Percentiles rank a stretch among this genome's conserved stretches.
Evolutionary conservation across 2,329 filamentous ascomycete genomes (phyloP).

Genomic region (Cordyceps militaris): DNA sequence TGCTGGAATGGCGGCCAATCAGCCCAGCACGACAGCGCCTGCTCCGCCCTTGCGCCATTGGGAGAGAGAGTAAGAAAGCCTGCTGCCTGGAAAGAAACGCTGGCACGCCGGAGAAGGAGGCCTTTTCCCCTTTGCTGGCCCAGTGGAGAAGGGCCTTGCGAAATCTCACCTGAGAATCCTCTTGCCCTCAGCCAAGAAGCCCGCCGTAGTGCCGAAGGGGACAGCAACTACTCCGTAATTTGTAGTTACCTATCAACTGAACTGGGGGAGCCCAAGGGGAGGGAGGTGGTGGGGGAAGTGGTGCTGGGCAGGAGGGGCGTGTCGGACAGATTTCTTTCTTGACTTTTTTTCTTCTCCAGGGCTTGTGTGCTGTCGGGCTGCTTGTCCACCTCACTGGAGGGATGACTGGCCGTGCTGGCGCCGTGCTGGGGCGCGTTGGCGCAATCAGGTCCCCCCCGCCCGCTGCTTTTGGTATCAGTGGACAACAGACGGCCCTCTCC

Average conservation of each 20-base stretch:
- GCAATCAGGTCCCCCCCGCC: constrained; percentile 2
- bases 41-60: constrained; percentile 17
- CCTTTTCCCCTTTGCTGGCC: not conserved
- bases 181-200: not conserved
- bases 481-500: not conserved
- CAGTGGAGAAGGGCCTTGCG: not conserved
- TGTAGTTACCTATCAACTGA: too few relatives aligned
- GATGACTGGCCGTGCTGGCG: not conserved
- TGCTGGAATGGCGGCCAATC: constrained; percentile 26
- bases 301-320: constrained; percentile 6
- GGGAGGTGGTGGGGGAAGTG: not conserved
- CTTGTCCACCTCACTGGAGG: not conserved
- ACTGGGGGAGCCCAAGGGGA: not conserved
- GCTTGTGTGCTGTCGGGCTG: not conserved
- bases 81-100: not conserved
- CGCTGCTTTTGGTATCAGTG: not conserved
- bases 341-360: not conserved
- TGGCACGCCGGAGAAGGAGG: not conserved
- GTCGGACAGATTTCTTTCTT: constrained; percentile 2
- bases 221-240: not conserved
- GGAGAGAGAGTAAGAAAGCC: too few relatives aligned
- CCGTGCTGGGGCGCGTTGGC: not conserved
- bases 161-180: constrained; percentile 13
- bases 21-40: constrained; percentile 24
- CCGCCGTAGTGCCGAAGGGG: constrained; percentile 10